A percentile compares a stretch with the other conserved stretches of the same genome.
phyloP scores from a whole-genome alignment of 805 yeast genomes.

The Starmerella bombi region DNA sequence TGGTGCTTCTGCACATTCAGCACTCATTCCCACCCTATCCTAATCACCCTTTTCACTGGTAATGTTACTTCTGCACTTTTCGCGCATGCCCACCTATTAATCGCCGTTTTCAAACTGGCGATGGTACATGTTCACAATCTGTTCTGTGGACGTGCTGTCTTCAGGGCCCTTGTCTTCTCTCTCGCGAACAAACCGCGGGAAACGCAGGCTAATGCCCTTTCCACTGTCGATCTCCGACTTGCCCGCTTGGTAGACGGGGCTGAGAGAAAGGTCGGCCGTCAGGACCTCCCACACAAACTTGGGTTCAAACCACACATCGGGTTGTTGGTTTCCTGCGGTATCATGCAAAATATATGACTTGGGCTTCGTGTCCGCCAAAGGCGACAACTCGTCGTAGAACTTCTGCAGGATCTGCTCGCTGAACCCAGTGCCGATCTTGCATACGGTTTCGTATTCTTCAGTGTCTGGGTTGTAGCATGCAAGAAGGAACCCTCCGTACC shows the following conservation, averaged over 20 bases:
- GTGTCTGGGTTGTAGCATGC: slow-evolving; percentile 85
- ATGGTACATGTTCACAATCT: slow-evolving; percentile 70
- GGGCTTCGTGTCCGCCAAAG: slow-evolving; percentile 52
- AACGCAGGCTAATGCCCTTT: slow-evolving; percentile 74
- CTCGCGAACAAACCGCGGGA: slow-evolving; percentile 71
- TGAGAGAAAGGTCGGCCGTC: slow-evolving; percentile 78
- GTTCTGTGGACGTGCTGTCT: slow-evolving; percentile 77
- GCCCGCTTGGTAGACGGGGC: slow-evolving; percentile 85
- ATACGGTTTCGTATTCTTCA: slow-evolving; percentile 87
- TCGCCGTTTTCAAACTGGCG: slow-evolving; percentile 40
- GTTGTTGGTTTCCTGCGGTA: slow-evolving; percentile 49
- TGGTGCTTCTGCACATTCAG: no score
- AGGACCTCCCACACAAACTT: slow-evolving; percentile 69
- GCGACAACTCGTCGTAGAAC: slow-evolving; percentile 47
- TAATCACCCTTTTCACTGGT: no score
- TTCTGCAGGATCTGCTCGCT: slow-evolving; percentile 65
- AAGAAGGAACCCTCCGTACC: slow-evolving; percentile 84
- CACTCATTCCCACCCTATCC: no score
- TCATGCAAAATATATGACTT: slow-evolving; percentile 58
- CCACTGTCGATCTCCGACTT: slow-evolving; percentile 43
- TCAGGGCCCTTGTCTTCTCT: slow-evolving; percentile 78
- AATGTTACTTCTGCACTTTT: no score
- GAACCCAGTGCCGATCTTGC: slow-evolving; percentile 96
- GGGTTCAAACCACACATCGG: slow-evolving; percentile 95
- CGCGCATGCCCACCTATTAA: no score